Evolutionary conservation across 257 asterid genomes (phyloP).

Genomic region (Fraxinus quadrangulata): DNA sequence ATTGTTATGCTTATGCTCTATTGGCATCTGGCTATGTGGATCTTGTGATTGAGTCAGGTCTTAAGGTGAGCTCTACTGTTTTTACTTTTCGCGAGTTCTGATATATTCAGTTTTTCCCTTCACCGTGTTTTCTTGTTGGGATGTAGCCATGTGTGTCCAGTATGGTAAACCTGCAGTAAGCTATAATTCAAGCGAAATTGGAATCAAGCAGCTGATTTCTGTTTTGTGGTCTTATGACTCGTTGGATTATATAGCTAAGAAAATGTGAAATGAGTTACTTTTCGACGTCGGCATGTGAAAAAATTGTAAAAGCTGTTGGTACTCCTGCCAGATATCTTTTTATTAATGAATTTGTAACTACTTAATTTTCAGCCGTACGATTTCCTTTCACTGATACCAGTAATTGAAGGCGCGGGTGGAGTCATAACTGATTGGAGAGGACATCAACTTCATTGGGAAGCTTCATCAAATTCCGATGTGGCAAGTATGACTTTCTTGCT

Average conservation of each 20-base stretch:
- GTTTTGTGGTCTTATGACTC: background rate
- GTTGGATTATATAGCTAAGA: background rate
- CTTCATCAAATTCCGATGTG: constrained; percentile 64
- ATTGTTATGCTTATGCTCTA: constrained; percentile 96
- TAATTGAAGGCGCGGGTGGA: constrained; percentile 97
- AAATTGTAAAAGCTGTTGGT: background rate
- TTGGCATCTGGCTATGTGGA: constrained; percentile 91
- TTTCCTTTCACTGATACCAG: constrained; percentile 89
- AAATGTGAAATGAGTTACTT: constrained; percentile 6
- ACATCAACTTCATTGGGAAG: constrained; percentile 69
- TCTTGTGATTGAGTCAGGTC: constrained; percentile 92
- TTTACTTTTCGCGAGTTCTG: background rate
- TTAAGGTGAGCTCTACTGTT: constrained; percentile 57
- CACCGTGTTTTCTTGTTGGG: background rate
- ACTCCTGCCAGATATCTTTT: background rate
- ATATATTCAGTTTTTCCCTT: constrained; percentile 1
- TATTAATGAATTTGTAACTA: background rate
- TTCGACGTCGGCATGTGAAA: constrained; percentile 27
- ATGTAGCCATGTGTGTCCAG: background rate
- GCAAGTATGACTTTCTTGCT: constrained; percentile 47
- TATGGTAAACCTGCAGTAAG: background rate
- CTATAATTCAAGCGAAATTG: background rate
- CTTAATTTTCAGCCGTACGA: constrained; percentile 76
- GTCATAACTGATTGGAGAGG: constrained; percentile 90
- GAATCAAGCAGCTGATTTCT: background rate